A percentile compares a stretch with the other conserved stretches of the same genome.
phyloP scores from a whole-genome alignment of 768 basidiomycete species.

The Arthromyces matolae region DNA sequence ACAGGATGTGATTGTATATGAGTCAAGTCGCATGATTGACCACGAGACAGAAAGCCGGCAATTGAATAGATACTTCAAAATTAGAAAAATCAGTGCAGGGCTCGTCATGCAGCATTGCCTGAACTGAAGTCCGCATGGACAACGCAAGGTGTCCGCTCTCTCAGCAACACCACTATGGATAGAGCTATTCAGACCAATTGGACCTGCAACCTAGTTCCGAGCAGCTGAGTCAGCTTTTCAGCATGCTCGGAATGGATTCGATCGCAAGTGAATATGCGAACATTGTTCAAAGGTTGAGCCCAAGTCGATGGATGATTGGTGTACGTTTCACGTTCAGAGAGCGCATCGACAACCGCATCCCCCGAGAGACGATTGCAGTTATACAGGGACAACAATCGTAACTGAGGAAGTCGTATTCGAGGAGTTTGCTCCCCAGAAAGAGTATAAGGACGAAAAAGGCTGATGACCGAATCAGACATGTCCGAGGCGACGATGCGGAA shows the following conservation, averaged over 20 bases:
- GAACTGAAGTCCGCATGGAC: too few relatives aligned
- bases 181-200: neutral
- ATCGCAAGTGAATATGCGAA: conserved; percentile 39
- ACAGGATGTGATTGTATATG: too few relatives aligned
- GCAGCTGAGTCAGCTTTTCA: conserved; percentile 22
- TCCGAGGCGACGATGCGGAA: conserved; percentile 79
- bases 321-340: conserved; percentile 45
- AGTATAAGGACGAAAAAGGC: conserved; percentile 46
- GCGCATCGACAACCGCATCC: conserved; percentile 48
- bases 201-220: conserved; percentile 26
- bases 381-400: conserved; percentile 49
- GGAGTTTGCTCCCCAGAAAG: conserved; percentile 12
- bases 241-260: conserved; percentile 28
- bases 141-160: too few relatives aligned
- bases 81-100: too few relatives aligned
- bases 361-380: conserved; percentile 66
- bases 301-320: conserved; percentile 27
- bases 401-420: conserved; percentile 50
- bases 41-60: too few relatives aligned
- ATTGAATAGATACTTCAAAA: too few relatives aligned
- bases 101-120: too few relatives aligned
- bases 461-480: conserved; percentile 72
- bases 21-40: too few relatives aligned
- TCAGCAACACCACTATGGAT: neutral
- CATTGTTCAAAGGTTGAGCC: conserved; percentile 27